Evolutionary conservation across 345 rosid species (phyloP).

Genomic region (Cardamine chenopodiifolia): DNA sequence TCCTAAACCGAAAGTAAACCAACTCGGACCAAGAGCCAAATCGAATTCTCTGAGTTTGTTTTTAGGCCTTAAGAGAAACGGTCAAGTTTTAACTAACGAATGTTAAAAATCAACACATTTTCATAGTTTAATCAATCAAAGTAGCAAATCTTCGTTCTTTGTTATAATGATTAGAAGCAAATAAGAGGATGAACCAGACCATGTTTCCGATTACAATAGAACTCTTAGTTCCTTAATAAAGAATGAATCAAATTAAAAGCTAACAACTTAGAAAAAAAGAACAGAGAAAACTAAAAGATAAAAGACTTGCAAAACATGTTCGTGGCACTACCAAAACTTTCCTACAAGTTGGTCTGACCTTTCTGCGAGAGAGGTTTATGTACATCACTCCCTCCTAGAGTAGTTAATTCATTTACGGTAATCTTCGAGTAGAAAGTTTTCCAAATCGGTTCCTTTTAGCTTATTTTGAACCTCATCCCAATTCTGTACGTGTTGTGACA

Average conservation of each 20-base stretch:
- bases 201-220: constrained; percentile 23
- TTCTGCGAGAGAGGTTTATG: constrained; percentile 38
- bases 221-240: constrained; percentile 32
- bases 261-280: constrained; percentile 19
- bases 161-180: constrained; percentile 27
- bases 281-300: constrained; percentile 18
- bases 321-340: constrained; percentile 42
- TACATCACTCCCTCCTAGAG: constrained; percentile 42
- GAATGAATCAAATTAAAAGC: constrained; percentile 39
- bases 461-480: constrained; percentile 74
- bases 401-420: constrained; percentile 49
- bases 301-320: constrained; percentile 34
- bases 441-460: constrained; percentile 66
- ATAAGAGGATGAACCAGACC: constrained; percentile 29
- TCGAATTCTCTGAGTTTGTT: neutral
- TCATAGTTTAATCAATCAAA: neutral
- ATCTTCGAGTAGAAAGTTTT: constrained; percentile 60
- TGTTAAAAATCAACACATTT: neutral
- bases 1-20: neutral
- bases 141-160: neutral
- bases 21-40: neutral
- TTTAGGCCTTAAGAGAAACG: neutral
- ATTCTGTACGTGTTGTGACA: constrained; percentile 67
- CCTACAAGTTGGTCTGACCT: constrained; percentile 38
- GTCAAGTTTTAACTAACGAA: neutral